Base-by-base conservation (phyloP, 2,329 filamentous ascomycete species). In the Bipolaris oryzae region DNA sequence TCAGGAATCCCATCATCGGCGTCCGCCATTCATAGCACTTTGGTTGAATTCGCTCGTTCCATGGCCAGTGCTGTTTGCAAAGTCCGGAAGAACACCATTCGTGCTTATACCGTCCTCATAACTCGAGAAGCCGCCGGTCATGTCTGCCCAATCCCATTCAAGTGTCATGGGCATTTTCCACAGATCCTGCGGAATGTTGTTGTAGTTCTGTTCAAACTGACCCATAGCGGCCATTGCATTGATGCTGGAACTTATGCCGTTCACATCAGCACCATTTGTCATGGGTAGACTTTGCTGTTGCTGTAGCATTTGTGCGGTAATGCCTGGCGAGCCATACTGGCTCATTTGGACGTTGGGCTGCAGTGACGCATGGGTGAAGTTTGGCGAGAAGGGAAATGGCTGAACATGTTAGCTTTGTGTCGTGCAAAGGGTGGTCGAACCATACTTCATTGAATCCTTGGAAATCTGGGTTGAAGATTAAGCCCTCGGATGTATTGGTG, bases 91-190 rank as follows among this genome's bases (percentile, higher is more conserved):
- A 1, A 76, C 74, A 9, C 74, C 74, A 41, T 74, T 76, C 73
- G 76, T 76, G 16, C 67, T 69, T 21, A 76, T 76, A 3, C 74
- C 71, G 21, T 76, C 74, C 50, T 76, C 74, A 25, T 72, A 75
- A 1, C 70, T 72, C 1, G 62, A 63, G 33, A 71, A 74, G 1
- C 74, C 66, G 7, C 73, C 67, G 5, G 74, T 76, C 76, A 80
- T 77, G 48, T 83, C 81, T 2, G 79, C 85, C 88, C 87, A 90
- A 63, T 89, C 92, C 92, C 93, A 97, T 73, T 98, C 94, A 20
- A 98, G 83, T 2, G 91, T 96, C 88, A 96, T 96, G 1, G 94
- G 93, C 85, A 98, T 88, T 74, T 94, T 90, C 87, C 95, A 99
- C 23, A 98, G 78, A 77, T 98, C 95, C 68, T 94, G 92, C 4